These are phyloP conservation scores for Gyromitra esculenta DNA, from an alignment of 2,329 filamentous ascomycete genomes.

Conservation along the genomic window DNA sequence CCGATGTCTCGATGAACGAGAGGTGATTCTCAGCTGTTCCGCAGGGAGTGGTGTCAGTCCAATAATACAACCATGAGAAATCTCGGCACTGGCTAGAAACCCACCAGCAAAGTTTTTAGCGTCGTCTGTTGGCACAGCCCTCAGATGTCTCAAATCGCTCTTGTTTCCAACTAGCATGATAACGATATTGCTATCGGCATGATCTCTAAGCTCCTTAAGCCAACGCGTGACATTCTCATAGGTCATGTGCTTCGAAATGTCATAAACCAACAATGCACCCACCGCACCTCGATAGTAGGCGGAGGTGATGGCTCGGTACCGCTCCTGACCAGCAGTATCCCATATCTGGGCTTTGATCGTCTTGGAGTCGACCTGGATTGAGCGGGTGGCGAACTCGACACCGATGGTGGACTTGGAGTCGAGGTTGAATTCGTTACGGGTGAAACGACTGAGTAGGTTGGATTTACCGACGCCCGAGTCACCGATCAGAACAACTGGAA, in stretches of 20 bases:
- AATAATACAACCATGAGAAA: neutral
- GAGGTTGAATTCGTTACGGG: conserved; percentile 99
- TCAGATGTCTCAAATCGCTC: conserved; percentile 98
- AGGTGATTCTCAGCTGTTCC: conserved; percentile 89
- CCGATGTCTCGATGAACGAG: conserved; percentile 99
- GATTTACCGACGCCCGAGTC: conserved; percentile 99
- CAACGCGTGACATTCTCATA: conserved; percentile 99
- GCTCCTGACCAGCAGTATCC: conserved; percentile 98
- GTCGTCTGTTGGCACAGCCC: conserved; percentile 96
- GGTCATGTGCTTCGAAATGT: conserved; percentile 99
- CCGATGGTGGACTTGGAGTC: conserved; percentile 99
- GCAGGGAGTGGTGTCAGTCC: conserved; percentile 18
- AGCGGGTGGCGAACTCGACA: conserved; percentile 97
- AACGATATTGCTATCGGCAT: conserved; percentile 98
- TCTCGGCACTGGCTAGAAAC: conserved; percentile 58
- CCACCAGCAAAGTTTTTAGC: conserved; percentile 96
- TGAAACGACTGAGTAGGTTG: conserved; percentile 99
- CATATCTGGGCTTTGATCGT: conserved; percentile 99
- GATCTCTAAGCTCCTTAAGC: conserved; percentile 97
- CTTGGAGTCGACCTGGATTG: conserved; percentile 98
- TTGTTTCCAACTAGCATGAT: conserved; percentile 99
- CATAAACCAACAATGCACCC: conserved; percentile 96
- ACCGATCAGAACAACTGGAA: conserved; percentile 81
- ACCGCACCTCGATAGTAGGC: conserved; percentile 99
- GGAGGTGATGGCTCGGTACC: conserved; percentile 98